A percentile compares a stretch with the other conserved stretches of the same genome.
phyloP scores from a whole-genome alignment of 148 eudicot species.

The Diospyros kaki region DNA sequence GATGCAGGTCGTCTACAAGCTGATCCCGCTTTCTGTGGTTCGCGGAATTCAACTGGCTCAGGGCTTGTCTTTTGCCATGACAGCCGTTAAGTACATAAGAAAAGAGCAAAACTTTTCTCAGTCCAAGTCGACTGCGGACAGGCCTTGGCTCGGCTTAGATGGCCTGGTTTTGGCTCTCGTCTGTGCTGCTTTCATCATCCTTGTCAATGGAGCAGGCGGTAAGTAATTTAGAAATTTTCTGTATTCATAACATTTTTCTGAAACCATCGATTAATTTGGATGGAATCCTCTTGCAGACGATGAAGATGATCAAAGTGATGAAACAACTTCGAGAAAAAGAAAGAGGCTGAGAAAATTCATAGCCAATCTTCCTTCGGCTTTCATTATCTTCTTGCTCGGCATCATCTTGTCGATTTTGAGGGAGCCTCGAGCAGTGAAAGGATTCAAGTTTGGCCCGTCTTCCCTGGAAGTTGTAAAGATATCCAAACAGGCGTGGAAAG shows the following conservation, averaged over 20 bases:
- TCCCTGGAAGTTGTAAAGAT: constrained; percentile 37
- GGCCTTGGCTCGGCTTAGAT: constrained; percentile 83
- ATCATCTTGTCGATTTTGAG: constrained; percentile 48
- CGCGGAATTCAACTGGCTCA: constrained; percentile 91
- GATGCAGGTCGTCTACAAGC: constrained; percentile 65
- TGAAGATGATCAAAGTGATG: constrained; percentile 17
- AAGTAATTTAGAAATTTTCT: no score
- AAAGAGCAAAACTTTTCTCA: constrained; percentile 57
- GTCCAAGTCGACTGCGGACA: constrained; percentile 53
- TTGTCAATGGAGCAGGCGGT: constrained; percentile 65
- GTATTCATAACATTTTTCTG: no score
- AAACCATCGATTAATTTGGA: no score
- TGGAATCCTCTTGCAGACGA: constrained; percentile 31
- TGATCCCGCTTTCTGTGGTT: constrained; percentile 71
- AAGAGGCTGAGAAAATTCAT: constrained; percentile 38
- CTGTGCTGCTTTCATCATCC: constrained; percentile 68
- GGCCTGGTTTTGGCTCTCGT: constrained; percentile 64
- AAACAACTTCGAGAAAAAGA: background rate
- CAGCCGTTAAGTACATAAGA: constrained; percentile 78
- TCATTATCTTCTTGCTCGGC: constrained; percentile 65
- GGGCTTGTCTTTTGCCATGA: constrained; percentile 70
- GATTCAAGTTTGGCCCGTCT: constrained; percentile 68
- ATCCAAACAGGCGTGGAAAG: constrained; percentile 67
- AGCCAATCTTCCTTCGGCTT: constrained; percentile 67
- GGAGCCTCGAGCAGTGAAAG: constrained; percentile 51